phyloP scores from a whole-genome alignment of 2,329 filamentous ascomycete genomes.

The Nemania bipapillata region DNA sequence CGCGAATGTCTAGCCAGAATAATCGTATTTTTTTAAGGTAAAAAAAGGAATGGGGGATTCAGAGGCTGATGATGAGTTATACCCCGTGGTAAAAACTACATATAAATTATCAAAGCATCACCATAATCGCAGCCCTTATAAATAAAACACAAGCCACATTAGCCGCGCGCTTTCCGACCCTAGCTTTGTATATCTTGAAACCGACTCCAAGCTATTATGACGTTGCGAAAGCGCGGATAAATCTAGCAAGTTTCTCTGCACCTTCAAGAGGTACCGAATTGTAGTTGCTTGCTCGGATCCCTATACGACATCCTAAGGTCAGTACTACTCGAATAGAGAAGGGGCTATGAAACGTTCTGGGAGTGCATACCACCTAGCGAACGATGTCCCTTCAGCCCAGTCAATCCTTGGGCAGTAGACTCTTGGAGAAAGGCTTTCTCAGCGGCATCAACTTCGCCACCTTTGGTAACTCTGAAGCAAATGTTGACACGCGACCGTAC shows the following conservation, averaged over 20 bases:
- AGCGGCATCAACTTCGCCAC: slow-evolving; percentile 68
- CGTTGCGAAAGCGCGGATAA: slow-evolving; percentile 14
- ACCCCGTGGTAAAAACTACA: too few relatives aligned
- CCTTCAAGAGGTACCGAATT: slow-evolving; percentile 79
- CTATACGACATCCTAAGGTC: not conserved
- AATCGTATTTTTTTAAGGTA: too few relatives aligned
- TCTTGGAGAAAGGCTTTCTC: slow-evolving; percentile 85
- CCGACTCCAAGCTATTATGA: not conserved
- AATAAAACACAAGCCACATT: not conserved
- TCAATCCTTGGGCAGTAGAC: slow-evolving; percentile 73
- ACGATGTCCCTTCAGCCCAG: slow-evolving; percentile 88
- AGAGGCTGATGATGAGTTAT: too few relatives aligned
- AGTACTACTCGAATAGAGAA: not conserved
- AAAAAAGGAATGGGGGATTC: too few relatives aligned
- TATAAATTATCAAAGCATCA: too few relatives aligned
- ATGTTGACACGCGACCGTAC: slow-evolving; percentile 93
- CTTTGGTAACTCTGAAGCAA: slow-evolving; percentile 79
- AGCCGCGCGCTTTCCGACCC: not conserved
- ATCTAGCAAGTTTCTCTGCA: slow-evolving; percentile 71
- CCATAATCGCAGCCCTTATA: not conserved
- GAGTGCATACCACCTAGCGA: slow-evolving; percentile 78
- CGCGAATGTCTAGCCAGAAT: too few relatives aligned
- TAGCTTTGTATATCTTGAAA: not conserved
- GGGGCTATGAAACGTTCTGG: not conserved
- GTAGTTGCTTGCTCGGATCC: slow-evolving; percentile 79